Percentiles rank a stretch among this genome's conserved stretches.
phyloP scores from a whole-genome alignment of 2,329 filamentous ascomycete species.

The Leptographium radiaticola region DNA sequence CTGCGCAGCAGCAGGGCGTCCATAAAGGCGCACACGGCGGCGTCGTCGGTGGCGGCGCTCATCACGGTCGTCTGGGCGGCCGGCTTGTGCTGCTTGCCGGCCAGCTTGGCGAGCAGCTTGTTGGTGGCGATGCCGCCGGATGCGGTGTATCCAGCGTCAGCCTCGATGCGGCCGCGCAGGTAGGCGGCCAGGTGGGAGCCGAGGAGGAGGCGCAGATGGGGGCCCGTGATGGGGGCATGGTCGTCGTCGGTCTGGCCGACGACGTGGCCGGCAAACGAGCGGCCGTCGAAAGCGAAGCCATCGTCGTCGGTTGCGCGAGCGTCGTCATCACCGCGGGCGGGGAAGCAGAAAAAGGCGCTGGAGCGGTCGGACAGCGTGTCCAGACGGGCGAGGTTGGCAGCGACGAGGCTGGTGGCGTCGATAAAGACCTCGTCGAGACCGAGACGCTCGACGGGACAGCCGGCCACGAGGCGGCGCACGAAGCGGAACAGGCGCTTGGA shows the following conservation, averaged over 20 bases:
- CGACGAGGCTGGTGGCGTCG: slow-evolving; percentile 76
- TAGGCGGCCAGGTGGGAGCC: slow-evolving; percentile 71
- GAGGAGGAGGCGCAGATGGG: slow-evolving; percentile 48
- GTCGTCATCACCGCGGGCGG: slow-evolving; percentile 46
- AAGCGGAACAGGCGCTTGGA: slow-evolving; percentile 71
- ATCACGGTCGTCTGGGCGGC: slow-evolving; percentile 75
- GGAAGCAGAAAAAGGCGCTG: slow-evolving; percentile 70
- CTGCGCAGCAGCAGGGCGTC: slow-evolving; percentile 64
- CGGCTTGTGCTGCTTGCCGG: slow-evolving; percentile 74
- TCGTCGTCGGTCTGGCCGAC: background rate
- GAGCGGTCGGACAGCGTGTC: slow-evolving; percentile 35
- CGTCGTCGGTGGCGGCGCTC: slow-evolving; percentile 30
- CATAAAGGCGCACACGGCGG: slow-evolving; percentile 53
- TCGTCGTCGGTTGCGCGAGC: slow-evolving; percentile 77
- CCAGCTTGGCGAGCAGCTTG: slow-evolving; percentile 76
- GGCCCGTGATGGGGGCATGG: background rate
- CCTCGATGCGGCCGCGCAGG: slow-evolving; percentile 57
- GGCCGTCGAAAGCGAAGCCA: slow-evolving; percentile 74
- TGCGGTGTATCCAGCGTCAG: slow-evolving; percentile 64
- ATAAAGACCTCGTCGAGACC: slow-evolving; percentile 85
- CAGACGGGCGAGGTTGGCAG: slow-evolving; percentile 64
- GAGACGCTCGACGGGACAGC: slow-evolving; percentile 58
- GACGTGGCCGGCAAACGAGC: slow-evolving; percentile 49
- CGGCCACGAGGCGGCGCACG: slow-evolving; percentile 61
- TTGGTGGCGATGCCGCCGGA: slow-evolving; percentile 81